Percentiles rank a stretch among this genome's conserved stretches.
phyloP scores from a whole-genome alignment of 208 protist species.

The Angomonas deanei region DNA sequence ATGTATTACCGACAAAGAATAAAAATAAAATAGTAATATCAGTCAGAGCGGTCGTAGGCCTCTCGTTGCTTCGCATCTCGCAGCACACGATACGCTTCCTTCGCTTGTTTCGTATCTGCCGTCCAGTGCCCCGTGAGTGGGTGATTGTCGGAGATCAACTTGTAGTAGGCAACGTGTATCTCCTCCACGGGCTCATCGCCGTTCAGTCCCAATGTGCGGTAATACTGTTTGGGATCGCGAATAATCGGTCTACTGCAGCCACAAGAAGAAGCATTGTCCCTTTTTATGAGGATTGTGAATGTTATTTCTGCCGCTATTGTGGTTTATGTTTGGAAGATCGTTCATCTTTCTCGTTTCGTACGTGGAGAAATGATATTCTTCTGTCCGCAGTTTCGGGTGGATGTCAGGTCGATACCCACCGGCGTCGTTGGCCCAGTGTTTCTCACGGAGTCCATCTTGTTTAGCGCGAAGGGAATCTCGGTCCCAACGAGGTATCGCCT shows the following conservation, averaged over 20 bases:
- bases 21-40: background rate
- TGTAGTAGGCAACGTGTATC: slow-evolving; percentile 81
- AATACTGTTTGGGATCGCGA: slow-evolving; percentile 68
- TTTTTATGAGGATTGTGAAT: too few species aligned
- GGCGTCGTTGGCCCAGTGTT: slow-evolving; percentile 28
- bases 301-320: background rate
- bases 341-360: slow-evolving; percentile 30
- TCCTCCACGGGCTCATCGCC: slow-evolving; percentile 83
- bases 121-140: slow-evolving; percentile 75
- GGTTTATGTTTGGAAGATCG: background rate
- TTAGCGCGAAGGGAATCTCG: slow-evolving; percentile 45
- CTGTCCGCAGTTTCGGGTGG: slow-evolving; percentile 47
- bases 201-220: slow-evolving; percentile 46
- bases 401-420: slow-evolving; percentile 47
- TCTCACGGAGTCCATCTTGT: slow-evolving; percentile 29
- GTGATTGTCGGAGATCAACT: slow-evolving; percentile 65
- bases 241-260: too few species aligned
- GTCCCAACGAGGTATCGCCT: slow-evolving; percentile 39
- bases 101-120: slow-evolving; percentile 62
- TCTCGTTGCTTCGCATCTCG: slow-evolving; percentile 91
- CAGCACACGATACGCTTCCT: slow-evolving; percentile 97
- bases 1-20: too few species aligned
- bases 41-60: slow-evolving; percentile 87
- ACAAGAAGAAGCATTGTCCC: too few species aligned
- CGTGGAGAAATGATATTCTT: slow-evolving; percentile 69